Percentiles rank a stretch among this genome's conserved stretches.
phyloP scores from a whole-genome alignment of 176 grass and related monocot genomes.

The Bromus sterilis region DNA sequence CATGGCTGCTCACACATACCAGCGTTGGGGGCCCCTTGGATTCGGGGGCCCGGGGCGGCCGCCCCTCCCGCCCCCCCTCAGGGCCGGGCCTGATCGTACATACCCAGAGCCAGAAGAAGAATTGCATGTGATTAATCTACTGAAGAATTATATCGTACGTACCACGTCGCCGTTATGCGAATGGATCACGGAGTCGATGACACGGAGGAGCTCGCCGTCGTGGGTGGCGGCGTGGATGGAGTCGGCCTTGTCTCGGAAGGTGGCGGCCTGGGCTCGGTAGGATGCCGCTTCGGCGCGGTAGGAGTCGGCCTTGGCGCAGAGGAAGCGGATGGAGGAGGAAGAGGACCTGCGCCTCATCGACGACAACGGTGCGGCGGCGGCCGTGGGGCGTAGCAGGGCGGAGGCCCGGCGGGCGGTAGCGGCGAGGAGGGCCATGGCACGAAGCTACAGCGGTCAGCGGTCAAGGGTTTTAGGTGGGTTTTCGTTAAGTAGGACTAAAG shows the following conservation, averaged over 20 bases:
- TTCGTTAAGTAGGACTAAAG: too few species aligned
- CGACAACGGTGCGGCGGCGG: conserved; percentile 31
- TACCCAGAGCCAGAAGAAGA: too few species aligned
- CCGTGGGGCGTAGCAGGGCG: conserved; percentile 2
- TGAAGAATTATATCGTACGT: too few species aligned
- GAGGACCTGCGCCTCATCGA: not conserved
- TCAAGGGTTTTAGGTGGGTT: too few species aligned
- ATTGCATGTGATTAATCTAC: too few species aligned
- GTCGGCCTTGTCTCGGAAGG: conserved; percentile 2
- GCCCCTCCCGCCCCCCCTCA: too few species aligned
- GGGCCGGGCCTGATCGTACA: too few species aligned
- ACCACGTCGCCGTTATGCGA: conserved; percentile 43
- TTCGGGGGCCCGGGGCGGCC: too few species aligned
- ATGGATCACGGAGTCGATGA: conserved; percentile 26
- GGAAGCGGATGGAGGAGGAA: not conserved
- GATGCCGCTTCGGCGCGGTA: conserved; percentile 12
- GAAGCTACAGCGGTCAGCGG: too few species aligned
- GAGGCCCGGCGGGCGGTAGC: not conserved
- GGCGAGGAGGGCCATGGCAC: not conserved
- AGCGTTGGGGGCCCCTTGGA: too few species aligned
- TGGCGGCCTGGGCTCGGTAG: not conserved
- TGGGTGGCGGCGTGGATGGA: conserved; percentile 16
- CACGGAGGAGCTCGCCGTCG: conserved; percentile 41
- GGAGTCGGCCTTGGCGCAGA: not conserved
- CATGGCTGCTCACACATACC: too few species aligned